Conservation (phyloP, 148 eudicot species). For the Rhododendron ferrugineum region DNA sequence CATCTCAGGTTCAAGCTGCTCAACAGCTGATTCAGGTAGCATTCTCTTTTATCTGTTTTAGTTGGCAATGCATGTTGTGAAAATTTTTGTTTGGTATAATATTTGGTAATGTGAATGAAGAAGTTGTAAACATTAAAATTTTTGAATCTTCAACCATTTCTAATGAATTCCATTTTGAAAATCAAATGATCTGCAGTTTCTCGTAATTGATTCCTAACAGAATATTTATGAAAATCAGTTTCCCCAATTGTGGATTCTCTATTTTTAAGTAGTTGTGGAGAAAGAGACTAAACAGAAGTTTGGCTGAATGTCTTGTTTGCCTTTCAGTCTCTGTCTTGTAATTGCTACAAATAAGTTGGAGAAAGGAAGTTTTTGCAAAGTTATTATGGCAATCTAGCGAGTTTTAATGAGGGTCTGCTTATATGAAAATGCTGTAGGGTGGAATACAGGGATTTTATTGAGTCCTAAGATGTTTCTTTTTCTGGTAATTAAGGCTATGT, state of each 20-base stretch:
- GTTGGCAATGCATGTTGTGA: neutral
- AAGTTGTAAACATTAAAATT: neutral
- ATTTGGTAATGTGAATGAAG: neutral
- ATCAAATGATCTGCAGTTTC: neutral
- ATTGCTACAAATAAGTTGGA: neutral
- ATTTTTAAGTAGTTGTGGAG: neutral
- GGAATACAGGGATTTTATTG: neutral
- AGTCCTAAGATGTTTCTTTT: neutral
- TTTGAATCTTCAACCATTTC: neutral
- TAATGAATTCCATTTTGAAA: neutral
- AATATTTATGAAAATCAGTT: neutral
- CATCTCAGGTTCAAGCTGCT: slow-evolving; percentile 78
- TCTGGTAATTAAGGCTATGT: too few relatives aligned
- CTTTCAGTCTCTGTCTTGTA: neutral
- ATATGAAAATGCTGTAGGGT: neutral
- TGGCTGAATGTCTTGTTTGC: neutral
- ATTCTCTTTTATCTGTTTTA: neutral
- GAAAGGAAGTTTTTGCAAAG: neutral
- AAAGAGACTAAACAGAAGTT: neutral
- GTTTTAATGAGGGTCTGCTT: neutral
- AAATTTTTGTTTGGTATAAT: too few relatives aligned
- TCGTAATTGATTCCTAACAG: neutral
- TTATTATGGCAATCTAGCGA: neutral
- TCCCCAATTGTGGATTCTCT: neutral
- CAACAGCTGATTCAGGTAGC: slow-evolving; percentile 91